A percentile compares a stretch with the other conserved stretches of the same genome.
Conservation (phyloP, 176 grass and related monocot species). For the Oropetium thomaeum region DNA sequence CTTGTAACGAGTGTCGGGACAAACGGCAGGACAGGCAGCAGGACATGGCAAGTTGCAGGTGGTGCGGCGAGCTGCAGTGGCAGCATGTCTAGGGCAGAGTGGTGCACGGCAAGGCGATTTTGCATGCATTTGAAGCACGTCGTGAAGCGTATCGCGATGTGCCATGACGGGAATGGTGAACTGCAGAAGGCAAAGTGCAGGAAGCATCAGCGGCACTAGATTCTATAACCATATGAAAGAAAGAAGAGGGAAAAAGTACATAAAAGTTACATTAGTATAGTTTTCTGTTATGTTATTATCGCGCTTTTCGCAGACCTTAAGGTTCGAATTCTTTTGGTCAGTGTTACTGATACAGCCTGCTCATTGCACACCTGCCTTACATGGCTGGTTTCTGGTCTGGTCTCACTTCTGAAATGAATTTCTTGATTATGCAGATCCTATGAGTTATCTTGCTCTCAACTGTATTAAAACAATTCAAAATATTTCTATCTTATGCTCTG, state of each 20-base stretch:
- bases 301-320: background rate
- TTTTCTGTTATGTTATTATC: background rate
- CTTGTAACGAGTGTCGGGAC: too few relatives aligned
- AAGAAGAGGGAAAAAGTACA: background rate
- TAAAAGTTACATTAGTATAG: background rate
- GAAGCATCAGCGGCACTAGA: too few relatives aligned
- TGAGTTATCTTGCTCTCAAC: background rate
- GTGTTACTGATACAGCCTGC: background rate
- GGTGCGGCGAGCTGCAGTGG: too few relatives aligned
- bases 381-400: background rate
- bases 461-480: background rate
- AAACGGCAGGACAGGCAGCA: too few relatives aligned
- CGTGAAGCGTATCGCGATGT: too few relatives aligned
- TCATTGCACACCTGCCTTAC: background rate
- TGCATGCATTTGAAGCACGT: too few relatives aligned
- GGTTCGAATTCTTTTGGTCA: background rate
- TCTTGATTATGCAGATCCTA: background rate
- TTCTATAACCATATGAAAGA: background rate
- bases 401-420: background rate
- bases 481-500: background rate
- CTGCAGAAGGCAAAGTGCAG: too few relatives aligned
- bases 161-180: too few relatives aligned
- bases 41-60: too few relatives aligned
- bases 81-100: too few relatives aligned
- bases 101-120: too few relatives aligned